Conservation (phyloP, 306 rosid genomes). For the Vicia faba region DNA sequence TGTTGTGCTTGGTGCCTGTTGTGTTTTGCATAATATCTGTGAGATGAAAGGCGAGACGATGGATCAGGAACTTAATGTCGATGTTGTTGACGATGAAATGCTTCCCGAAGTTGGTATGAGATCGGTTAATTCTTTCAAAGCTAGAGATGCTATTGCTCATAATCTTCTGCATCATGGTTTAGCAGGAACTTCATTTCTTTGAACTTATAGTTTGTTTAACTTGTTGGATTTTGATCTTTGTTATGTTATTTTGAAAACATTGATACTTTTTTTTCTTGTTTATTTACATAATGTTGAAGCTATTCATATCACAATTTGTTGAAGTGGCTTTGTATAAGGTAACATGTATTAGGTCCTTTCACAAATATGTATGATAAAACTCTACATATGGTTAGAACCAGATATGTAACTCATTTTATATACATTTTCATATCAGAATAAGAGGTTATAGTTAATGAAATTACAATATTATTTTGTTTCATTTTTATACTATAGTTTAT, state of each 20-base stretch:
- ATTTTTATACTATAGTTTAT: conserved; percentile 6
- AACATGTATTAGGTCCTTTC: conserved; percentile 47
- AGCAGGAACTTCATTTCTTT: conserved; percentile 84
- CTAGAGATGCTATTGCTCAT: conserved; percentile 92
- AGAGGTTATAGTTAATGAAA: conserved; percentile 33
- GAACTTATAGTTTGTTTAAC: conserved; percentile 28
- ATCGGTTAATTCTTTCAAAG: conserved; percentile 62
- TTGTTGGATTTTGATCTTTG: conserved; percentile 10
- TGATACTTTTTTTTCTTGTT: conserved; percentile 44
- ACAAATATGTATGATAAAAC: conserved; percentile 37
- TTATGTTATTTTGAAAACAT: conserved; percentile 12
- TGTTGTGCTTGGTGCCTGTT: conserved; percentile 90
- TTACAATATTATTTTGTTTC: conserved; percentile 41
- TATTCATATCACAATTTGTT: conserved; percentile 47
- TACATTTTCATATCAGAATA: conserved; percentile 38
- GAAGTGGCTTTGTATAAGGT: conserved; percentile 51
- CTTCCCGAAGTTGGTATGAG: conserved; percentile 67
- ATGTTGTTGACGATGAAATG: conserved; percentile 77
- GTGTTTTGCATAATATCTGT: conserved; percentile 90
- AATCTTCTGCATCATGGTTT: conserved; percentile 94
- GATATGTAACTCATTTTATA: conserved; percentile 36
- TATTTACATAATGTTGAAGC: conserved; percentile 32
- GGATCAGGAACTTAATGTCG: conserved; percentile 55
- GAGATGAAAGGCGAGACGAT: conserved; percentile 72
- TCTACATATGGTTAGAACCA: conserved; percentile 41